A percentile compares a stretch with the other conserved stretches of the same genome.
These are phyloP conservation scores for Xerocomus nothofagi DNA, from an alignment of 1,284 basidiomycete genomes.

Conservation along the genomic window DNA sequence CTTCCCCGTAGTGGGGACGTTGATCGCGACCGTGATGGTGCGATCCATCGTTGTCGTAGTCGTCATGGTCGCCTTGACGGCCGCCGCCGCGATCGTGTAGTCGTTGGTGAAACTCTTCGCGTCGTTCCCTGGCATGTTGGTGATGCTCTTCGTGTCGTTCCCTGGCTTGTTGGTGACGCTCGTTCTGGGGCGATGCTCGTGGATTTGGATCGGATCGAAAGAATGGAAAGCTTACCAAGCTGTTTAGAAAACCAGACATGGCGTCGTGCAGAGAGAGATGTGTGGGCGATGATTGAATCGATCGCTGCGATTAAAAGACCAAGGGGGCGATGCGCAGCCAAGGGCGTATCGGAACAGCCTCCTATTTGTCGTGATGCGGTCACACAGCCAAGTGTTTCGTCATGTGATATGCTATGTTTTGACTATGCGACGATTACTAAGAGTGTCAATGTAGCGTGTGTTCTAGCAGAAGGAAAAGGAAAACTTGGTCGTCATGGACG, in stretches of 20 bases:
- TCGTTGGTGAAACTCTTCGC: constrained; percentile 10
- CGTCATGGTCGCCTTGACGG: neutral
- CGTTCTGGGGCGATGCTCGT: constrained; percentile 7
- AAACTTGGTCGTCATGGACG: neutral
- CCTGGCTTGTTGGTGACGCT: constrained; percentile 2
- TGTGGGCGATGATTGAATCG: neutral
- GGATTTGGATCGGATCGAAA: neutral
- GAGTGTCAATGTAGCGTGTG: too few species aligned
- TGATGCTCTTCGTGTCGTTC: constrained; percentile 19
- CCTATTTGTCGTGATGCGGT: neutral
- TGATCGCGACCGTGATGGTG: constrained; percentile 1
- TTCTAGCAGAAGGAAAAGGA: neutral
- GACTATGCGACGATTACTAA: neutral
- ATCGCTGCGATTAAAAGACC: constrained; percentile 7
- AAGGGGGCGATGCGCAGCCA: constrained; percentile 5
- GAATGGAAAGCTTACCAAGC: constrained; percentile 1
- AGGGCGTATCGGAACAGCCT: neutral
- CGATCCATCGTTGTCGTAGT: constrained; percentile 1
- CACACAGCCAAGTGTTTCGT: neutral
- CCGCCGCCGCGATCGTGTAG: neutral
- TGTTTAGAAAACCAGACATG: constrained; percentile 19
- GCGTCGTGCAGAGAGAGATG: neutral
- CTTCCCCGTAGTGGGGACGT: neutral
- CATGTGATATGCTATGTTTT: neutral
- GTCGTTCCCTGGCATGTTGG: constrained; percentile 12